Base-by-base conservation (phyloP, 305 asterid genomes). In the Rubia peregrina region DNA sequence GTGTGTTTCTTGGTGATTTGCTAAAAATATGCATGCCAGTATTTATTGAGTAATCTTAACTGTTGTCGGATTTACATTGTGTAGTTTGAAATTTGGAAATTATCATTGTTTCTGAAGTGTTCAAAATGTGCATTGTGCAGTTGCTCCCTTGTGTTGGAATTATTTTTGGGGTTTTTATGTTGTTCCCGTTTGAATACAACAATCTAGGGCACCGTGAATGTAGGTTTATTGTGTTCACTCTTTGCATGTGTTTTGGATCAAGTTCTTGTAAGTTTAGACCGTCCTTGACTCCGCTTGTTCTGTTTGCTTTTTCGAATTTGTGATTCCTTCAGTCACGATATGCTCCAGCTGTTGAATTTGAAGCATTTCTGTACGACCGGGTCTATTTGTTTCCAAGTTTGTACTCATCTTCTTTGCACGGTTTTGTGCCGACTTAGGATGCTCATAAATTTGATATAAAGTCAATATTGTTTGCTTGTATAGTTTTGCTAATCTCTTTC, bases 21-120 rank as follows among this genome's bases (percentile, higher is more conserved):
- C 3, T 33, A 33, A 51, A 51, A 21, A 16, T 17, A 10, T 38
- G 61, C 40, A 33, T 38, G 33, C 13, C 19, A 11, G 6, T 42
- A 12, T 24, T 21, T 44, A 9, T 14, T 64, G 6, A 38, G 44
- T 64, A 3, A 64, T 38, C 24, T 64, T 17, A 38, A 38, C 11
- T 17, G 48, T 62, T 38, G 19, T 26, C 40, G 14, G 7, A 19
- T 36, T 62, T 36, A 9, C 14, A 4, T 62, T 5, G 13, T 62
- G 41, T 62, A 62, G 51, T 26, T 40, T 64, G 26, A 40, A 33
- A 41, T 64, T 64, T 64, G 68, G 17, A 40, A 64, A 64, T 30
- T 66, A 43, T 44, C 59, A 21, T 22, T 43, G 12, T 44, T 12
- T 66, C 5, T 33, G 0, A 10, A 5, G 44, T 65, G 7, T 19